These are phyloP conservation scores for Hypoxylon sp. DNA, from an alignment of 2,329 filamentous ascomycete species.

Conservation along the genomic window DNA sequence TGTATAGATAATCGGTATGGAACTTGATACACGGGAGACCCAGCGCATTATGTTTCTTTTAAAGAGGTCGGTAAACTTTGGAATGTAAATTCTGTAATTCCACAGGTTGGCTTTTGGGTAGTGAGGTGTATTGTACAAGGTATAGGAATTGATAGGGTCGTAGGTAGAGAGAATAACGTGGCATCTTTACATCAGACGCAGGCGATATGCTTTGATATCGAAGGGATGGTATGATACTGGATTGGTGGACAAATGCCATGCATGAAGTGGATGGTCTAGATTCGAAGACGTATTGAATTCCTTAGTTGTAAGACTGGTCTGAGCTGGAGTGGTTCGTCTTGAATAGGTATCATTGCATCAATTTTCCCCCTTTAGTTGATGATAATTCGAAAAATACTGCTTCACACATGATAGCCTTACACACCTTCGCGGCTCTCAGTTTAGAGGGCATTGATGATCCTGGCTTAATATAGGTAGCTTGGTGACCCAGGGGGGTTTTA, in stretches of 20 bases:
- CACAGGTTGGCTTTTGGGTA: conserved; percentile 9
- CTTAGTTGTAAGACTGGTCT: too few relatives aligned
- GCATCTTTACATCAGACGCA: conserved; percentile 2
- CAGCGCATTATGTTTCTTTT: conserved; percentile 8
- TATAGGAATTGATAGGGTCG: conserved; percentile 23
- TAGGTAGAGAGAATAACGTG: conserved; percentile 31
- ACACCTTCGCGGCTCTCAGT: too few relatives aligned
- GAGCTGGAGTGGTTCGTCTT: not conserved
- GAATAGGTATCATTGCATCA: too few relatives aligned
- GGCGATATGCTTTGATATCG: too few relatives aligned
- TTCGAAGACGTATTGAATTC: too few relatives aligned
- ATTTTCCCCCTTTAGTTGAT: too few relatives aligned
- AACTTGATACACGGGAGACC: conserved; percentile 5
- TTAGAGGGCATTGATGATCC: too few relatives aligned
- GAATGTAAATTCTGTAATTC: conserved; percentile 7
- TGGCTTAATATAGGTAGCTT: too few relatives aligned
- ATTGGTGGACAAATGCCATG: not conserved
- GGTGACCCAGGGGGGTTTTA: too few relatives aligned
- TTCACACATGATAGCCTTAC: too few relatives aligned
- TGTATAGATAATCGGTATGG: conserved; percentile 6
- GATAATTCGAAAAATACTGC: too few relatives aligned
- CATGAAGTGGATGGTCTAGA: not conserved
- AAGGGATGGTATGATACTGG: not conserved
- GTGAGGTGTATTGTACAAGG: conserved; percentile 6
- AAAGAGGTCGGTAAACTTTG: conserved; percentile 7